These are phyloP conservation scores for Musa troglodytarum DNA, from an alignment of 176 grass and related monocot species.

Conservation along the genomic window DNA sequence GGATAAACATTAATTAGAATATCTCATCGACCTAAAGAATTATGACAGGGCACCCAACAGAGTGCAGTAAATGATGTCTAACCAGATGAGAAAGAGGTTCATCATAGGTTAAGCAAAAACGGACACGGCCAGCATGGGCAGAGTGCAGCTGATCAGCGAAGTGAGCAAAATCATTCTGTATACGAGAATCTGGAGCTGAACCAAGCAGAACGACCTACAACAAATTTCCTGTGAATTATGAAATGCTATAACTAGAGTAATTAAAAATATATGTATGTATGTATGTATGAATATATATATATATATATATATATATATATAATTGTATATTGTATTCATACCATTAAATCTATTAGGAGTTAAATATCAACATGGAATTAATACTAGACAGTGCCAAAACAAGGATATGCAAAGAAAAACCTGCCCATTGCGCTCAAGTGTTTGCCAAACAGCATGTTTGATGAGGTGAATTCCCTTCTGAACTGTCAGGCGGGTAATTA, in stretches of 20 bases:
- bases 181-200: slow-evolving; percentile 81
- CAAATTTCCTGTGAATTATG: neutral
- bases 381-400: no score
- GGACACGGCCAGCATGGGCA: slow-evolving; percentile 52
- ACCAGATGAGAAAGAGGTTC: slow-evolving; percentile 93
- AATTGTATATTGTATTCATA: no score
- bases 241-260: neutral
- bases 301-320: no score
- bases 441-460: slow-evolving; percentile 59
- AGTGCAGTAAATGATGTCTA: slow-evolving; percentile 17
- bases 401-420: slow-evolving; percentile 3
- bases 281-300: no score
- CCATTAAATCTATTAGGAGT: no score
- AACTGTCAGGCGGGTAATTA: slow-evolving; percentile 75
- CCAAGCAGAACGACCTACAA: slow-evolving; percentile 85
- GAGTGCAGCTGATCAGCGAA: slow-evolving; percentile 59
- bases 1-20: slow-evolving; percentile 5
- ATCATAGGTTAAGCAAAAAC: slow-evolving; percentile 80
- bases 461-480: slow-evolving; percentile 99
- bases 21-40: neutral
- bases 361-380: no score
- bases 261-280: no score
- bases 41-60: neutral
- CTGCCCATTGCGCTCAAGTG: slow-evolving; percentile 67
- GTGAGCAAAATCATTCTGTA: slow-evolving; percentile 75